Conservation (phyloP, 371 early-diverging fungal genomes). For the Syncephalastrum contaminatum region DNA sequence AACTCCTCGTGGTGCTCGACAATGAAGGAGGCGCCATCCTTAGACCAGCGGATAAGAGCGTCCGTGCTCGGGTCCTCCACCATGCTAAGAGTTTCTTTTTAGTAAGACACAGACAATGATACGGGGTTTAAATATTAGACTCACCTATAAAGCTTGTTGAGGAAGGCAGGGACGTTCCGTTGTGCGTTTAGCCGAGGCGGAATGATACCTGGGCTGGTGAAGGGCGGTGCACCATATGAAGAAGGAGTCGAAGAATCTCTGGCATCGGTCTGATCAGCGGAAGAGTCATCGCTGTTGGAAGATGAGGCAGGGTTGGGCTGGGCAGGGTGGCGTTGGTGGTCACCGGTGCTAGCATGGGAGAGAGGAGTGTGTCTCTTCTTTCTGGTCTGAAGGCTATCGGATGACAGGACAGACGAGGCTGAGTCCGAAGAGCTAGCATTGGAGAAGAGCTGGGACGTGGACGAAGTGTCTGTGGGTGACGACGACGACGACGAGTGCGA, state of each 20-base stretch:
- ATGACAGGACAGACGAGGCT: background rate
- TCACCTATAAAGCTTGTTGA: slow-evolving; percentile 83
- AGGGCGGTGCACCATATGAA: background rate
- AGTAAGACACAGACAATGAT: slow-evolving; percentile 4
- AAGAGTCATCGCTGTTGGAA: slow-evolving; percentile 1
- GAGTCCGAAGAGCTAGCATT: slow-evolving; percentile 1
- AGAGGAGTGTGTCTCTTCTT: background rate
- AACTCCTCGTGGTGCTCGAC: slow-evolving; percentile 74
- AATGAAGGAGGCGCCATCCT: slow-evolving; percentile 71
- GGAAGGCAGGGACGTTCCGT: slow-evolving; percentile 76
- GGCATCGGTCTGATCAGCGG: background rate
- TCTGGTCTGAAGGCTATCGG: background rate
- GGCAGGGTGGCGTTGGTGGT: no score
- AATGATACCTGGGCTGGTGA: background rate
- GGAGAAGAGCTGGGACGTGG: background rate
- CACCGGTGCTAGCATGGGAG: background rate
- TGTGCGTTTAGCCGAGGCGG: slow-evolving; percentile 16
- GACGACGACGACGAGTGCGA: slow-evolving; percentile 8
- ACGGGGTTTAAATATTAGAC: slow-evolving; percentile 3
- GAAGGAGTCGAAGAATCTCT: background rate
- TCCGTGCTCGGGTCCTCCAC: slow-evolving; percentile 63
- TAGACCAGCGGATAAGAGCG: slow-evolving; percentile 74
- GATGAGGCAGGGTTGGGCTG: background rate
- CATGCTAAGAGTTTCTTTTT: slow-evolving; percentile 49
- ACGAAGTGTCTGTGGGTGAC: slow-evolving; percentile 2